Evolutionary conservation across 768 basidiomycete species (phyloP).

Genomic region (Agrocybe praecox): DNA sequence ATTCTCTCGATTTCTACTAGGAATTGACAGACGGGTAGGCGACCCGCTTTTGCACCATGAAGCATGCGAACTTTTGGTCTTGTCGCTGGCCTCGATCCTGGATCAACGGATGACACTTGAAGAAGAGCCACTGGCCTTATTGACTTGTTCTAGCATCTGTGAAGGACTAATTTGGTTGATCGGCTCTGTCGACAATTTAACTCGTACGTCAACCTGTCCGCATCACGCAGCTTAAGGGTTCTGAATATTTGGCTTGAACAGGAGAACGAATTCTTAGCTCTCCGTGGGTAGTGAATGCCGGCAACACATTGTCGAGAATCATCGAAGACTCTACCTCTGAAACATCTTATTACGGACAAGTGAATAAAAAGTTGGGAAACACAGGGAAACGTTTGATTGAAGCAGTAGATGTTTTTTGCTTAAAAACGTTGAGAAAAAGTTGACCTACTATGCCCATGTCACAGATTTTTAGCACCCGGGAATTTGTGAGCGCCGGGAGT

Average conservation of each 20-base stretch:
- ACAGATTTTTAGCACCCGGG: not conserved
- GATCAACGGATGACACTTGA: slow-evolving; percentile 43
- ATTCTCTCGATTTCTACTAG: slow-evolving; percentile 22
- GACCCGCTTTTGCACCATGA: slow-evolving; percentile 47
- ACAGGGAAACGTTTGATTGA: slow-evolving; percentile 18
- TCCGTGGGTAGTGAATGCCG: slow-evolving; percentile 54
- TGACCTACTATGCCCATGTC: not conserved
- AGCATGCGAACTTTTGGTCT: slow-evolving; percentile 56
- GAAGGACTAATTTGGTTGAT: slow-evolving; percentile 43
- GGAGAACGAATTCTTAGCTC: slow-evolving; percentile 27
- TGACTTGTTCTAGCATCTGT: slow-evolving; percentile 53
- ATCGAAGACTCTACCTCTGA: slow-evolving; percentile 11
- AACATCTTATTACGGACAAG: slow-evolving; percentile 23
- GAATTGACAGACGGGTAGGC: slow-evolving; percentile 20
- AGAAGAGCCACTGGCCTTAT: slow-evolving; percentile 51
- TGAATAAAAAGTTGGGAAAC: slow-evolving; percentile 22
- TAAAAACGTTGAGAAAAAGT: not conserved
- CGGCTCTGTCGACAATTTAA: slow-evolving; percentile 2
- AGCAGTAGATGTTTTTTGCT: slow-evolving; percentile 14
- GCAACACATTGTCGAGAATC: slow-evolving; percentile 36
- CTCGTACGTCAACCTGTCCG: slow-evolving; percentile 9
- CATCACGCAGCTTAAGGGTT: not conserved
- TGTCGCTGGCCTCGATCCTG: slow-evolving; percentile 49
- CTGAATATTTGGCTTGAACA: not conserved
- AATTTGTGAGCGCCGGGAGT: not conserved